Percentiles rank a stretch among this genome's conserved stretches.
Evolutionary conservation across 371 early-diverging fungal genomes (phyloP).

Genomic region (Apophysomyces sp.): DNA sequence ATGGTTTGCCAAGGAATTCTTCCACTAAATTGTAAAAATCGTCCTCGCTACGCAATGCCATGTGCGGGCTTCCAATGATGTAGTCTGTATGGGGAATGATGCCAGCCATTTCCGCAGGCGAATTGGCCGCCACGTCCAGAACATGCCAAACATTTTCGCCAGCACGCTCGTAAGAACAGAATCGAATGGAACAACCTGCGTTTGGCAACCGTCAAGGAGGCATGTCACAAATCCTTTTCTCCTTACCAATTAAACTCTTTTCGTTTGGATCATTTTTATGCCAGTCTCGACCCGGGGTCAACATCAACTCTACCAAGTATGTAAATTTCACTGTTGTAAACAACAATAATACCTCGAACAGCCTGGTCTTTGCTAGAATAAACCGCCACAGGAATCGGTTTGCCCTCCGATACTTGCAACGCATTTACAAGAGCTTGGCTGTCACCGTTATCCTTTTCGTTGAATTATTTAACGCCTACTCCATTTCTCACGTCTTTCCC

Average conservation of each 20-base stretch:
- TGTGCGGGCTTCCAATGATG: slow-evolving; percentile 65
- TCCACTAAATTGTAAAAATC: slow-evolving; percentile 64
- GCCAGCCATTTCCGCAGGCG: slow-evolving; percentile 70
- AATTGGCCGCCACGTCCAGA: slow-evolving; percentile 56
- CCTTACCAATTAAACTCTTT: slow-evolving; percentile 26
- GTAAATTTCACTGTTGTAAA: too few species aligned
- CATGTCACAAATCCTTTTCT: slow-evolving; percentile 1
- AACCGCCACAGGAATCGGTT: slow-evolving; percentile 57
- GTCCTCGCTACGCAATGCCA: slow-evolving; percentile 53
- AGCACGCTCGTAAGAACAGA: slow-evolving; percentile 67
- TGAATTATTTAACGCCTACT: neutral
- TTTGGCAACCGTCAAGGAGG: neutral
- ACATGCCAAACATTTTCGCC: slow-evolving; percentile 77
- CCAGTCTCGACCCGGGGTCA: slow-evolving; percentile 60
- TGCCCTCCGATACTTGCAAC: slow-evolving; percentile 51
- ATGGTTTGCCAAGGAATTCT: slow-evolving; percentile 52
- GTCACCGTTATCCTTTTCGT: slow-evolving; percentile 49
- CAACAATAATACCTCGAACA: slow-evolving; percentile 63
- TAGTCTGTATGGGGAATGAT: slow-evolving; percentile 64
- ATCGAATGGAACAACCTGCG: slow-evolving; percentile 72
- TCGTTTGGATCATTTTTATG: slow-evolving; percentile 37
- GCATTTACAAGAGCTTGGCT: slow-evolving; percentile 45
- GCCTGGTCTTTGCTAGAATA: slow-evolving; percentile 70
- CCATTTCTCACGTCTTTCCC: too few species aligned
- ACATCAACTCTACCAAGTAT: slow-evolving; percentile 43